These are phyloP conservation scores for Kurtzmaniella quercitrusa DNA, from an alignment of 1,139 yeast species.

Conservation along the genomic window DNA sequence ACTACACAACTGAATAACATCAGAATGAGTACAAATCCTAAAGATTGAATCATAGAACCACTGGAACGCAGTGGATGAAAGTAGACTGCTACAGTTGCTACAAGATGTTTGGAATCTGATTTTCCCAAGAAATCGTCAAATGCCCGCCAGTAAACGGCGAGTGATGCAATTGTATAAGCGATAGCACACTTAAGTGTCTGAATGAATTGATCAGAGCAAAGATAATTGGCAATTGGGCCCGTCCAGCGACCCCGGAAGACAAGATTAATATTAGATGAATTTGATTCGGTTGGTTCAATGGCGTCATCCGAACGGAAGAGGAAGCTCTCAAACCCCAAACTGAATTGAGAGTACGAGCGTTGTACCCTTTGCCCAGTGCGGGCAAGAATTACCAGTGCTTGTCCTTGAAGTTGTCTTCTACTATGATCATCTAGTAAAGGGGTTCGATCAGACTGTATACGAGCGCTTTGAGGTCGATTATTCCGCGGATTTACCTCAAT, in stretches of 20 bases:
- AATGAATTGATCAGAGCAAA: conserved; percentile 7
- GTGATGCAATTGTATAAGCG: conserved; percentile 68
- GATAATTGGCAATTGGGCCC: not conserved
- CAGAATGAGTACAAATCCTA: conserved; percentile 56
- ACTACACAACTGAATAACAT: conserved; percentile 54
- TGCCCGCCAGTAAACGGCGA: conserved; percentile 66
- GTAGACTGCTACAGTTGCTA: conserved; percentile 80
- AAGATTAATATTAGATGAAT: not conserved
- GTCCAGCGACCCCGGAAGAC: not conserved
- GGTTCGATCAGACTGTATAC: not conserved
- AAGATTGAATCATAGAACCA: conserved; percentile 78
- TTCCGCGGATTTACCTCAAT: not conserved
- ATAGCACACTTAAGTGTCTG: conserved; percentile 61
- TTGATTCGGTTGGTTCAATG: not conserved
- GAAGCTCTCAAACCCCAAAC: conserved; percentile 16
- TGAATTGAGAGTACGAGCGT: conserved; percentile 24
- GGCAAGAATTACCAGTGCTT: conserved; percentile 38
- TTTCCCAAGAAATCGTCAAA: conserved; percentile 56
- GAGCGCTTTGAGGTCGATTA: not conserved
- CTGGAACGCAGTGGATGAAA: conserved; percentile 78
- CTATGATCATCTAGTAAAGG: conserved; percentile 1
- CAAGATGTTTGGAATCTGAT: conserved; percentile 74
- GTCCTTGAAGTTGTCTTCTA: conserved; percentile 16
- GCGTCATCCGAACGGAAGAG: conserved; percentile 1
- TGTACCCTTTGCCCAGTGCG: conserved; percentile 38